Evolutionary conservation across 73 alveolate genomes (phyloP), one percentile per base, ranked within the genome.

Genomic region (Paramecium bursaria): DNA sequence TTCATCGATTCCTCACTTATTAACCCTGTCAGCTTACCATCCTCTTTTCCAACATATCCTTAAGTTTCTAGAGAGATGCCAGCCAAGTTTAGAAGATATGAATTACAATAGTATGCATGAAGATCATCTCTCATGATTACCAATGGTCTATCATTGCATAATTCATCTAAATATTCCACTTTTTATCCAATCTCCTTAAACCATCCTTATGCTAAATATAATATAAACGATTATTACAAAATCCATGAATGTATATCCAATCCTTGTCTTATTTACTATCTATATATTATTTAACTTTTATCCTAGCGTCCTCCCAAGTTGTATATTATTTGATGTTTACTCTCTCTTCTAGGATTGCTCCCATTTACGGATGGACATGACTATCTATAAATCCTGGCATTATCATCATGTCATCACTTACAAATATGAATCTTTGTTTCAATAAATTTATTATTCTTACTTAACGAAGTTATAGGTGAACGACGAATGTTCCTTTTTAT

Each of bases 331-430:
- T 30, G 27, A 57, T 57, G 13, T n/a, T 57, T 19, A 57, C 14
- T 26, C 76, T 57, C n/a, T 30, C 33, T 27, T 30, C 21, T 27
- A 30, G 15, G 7, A 57, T 57, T 17, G 51, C 76, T 23, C 76
- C 76, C 27, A 48, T 57, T 26, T 57, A 30, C 10, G 76, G 76
- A 57, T 57, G 76, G 7, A 57, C 76, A 57, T 57, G 76, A 57
- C 76, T 57, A 57, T 57, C 76, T 9, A 57, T 57, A 30, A 57
- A 30, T 29, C 76, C 76, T 10, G 76, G 76, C 76, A 57, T 57
- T 25, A 15, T 50, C 76, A 57, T 57, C 27, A 30, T n/a, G 13
- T 10, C 5, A 10, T 57, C 11, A 27, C 33, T 26, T 15, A 57
- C 27, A 30, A 30, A 30, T 2, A 57, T 57, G 3, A 57, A 30